phyloP scores from a whole-genome alignment of 1,284 basidiomycete species.

The Lentinula novae-zelandiae region DNA sequence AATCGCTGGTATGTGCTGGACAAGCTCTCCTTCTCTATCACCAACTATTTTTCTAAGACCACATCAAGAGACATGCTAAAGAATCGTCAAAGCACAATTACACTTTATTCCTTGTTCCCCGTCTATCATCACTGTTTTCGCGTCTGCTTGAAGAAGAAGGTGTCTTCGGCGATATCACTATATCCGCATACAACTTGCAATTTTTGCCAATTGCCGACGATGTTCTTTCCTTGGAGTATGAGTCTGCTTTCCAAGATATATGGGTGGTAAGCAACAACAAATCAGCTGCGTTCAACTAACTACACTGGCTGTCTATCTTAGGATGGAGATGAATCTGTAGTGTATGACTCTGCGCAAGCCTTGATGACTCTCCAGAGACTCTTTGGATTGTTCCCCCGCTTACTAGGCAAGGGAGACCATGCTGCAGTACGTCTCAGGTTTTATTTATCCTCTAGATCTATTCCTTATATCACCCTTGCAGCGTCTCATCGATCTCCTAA shows the following conservation, averaged over 20 bases:
- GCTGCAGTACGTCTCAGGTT: constrained; percentile 62
- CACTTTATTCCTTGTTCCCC: constrained; percentile 87
- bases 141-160: constrained; percentile 88
- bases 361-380: constrained; percentile 83
- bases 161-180: constrained; percentile 84
- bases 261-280: constrained; percentile 64
- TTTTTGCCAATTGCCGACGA: constrained; percentile 93
- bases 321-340: constrained; percentile 91
- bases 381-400: constrained; percentile 88
- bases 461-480: constrained; percentile 26
- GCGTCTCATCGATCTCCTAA: constrained; percentile 76
- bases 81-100: constrained; percentile 77
- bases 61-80: constrained; percentile 75
- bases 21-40: constrained; percentile 14
- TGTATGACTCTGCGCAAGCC: constrained; percentile 88
- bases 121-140: constrained; percentile 82
- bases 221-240: constrained; percentile 84
- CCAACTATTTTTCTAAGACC: constrained; percentile 51
- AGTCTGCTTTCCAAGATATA: constrained; percentile 79
- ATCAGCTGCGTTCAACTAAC: background rate
- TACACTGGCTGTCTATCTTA: constrained; percentile 26
- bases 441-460: background rate
- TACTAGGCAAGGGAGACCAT: constrained; percentile 91
- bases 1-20: constrained; percentile 72
- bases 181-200: constrained; percentile 87